Evolutionary conservation across 495 filamentous ascomycete genomes (phyloP).

Genomic region (Aeminium ludgeri): DNA sequence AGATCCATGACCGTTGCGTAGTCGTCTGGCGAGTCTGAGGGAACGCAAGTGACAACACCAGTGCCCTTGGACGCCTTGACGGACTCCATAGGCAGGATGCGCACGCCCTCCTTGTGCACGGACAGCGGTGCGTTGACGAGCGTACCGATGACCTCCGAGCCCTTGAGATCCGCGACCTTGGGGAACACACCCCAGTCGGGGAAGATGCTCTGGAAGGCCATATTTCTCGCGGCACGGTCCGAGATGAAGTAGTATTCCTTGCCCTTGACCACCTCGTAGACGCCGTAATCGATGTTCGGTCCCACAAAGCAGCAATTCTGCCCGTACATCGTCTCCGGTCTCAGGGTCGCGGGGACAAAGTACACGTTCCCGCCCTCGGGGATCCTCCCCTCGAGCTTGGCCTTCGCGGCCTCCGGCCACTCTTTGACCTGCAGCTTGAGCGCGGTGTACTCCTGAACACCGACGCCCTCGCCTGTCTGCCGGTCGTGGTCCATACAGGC

Average conservation of each 20-base stretch:
- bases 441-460: constrained; percentile 80
- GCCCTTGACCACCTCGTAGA: constrained; percentile 61
- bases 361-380: constrained; percentile 67
- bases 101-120: constrained; percentile 65
- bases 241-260: constrained; percentile 76
- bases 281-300: constrained; percentile 74
- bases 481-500: constrained; percentile 97
- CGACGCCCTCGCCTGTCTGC: constrained; percentile 76
- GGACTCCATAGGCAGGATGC: constrained; percentile 86
- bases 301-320: constrained; percentile 93
- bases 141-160: constrained; percentile 71
- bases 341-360: constrained; percentile 78
- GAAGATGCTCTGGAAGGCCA: constrained; percentile 86
- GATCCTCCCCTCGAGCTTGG: constrained; percentile 58
- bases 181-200: constrained; percentile 56
- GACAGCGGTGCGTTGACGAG: constrained; percentile 77
- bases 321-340: constrained; percentile 97
- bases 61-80: constrained; percentile 88
- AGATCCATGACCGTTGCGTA: constrained; percentile 79
- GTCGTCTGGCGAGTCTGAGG: constrained; percentile 90
- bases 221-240: constrained; percentile 79
- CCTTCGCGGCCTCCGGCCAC: constrained; percentile 53
- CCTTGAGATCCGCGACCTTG: constrained; percentile 52
- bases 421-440: constrained; percentile 80
- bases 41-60: constrained; percentile 88